These are phyloP conservation scores for Rhazya stricta DNA, from an alignment of 257 asterid genomes.

Conservation along the genomic window DNA sequence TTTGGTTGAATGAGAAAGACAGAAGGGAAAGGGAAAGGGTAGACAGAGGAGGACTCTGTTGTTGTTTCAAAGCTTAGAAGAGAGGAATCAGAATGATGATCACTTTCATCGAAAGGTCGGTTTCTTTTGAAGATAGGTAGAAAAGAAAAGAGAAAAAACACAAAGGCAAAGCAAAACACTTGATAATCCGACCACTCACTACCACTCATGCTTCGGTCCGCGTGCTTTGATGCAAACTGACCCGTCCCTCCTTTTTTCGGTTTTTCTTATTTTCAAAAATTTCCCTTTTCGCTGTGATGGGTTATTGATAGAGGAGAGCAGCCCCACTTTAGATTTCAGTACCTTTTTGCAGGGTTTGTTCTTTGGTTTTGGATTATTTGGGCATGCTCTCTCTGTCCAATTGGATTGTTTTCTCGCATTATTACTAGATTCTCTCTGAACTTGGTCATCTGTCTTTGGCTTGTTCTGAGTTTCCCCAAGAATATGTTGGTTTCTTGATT, in stretches of 20 bases:
- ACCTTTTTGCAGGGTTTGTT: conserved; percentile 70
- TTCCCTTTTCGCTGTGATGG: conserved; percentile 42
- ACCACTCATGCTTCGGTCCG: conserved; percentile 70
- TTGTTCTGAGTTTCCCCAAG: conserved; percentile 29
- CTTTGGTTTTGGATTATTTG: conserved; percentile 60
- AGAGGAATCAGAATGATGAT: conserved; percentile 40
- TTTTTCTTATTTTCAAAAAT: conserved; percentile 18
- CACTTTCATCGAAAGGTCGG: conserved; percentile 71
- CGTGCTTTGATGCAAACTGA: conserved; percentile 76
- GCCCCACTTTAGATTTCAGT: conserved; percentile 86
- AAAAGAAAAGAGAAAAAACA: conserved; percentile 9
- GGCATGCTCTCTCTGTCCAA: conserved; percentile 46
- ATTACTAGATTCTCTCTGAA: conserved; percentile 47
- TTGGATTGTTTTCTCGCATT: conserved; percentile 50
- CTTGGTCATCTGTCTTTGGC: conserved; percentile 21
- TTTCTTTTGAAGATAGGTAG: conserved; percentile 44
- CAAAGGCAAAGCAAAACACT: conserved; percentile 35
- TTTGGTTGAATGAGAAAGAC: conserved; percentile 32
- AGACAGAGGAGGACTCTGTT: neutral
- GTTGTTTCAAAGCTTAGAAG: conserved; percentile 28
- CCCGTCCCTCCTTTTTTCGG: conserved; percentile 35
- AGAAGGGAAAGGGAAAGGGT: conserved; percentile 26
- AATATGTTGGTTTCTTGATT: conserved; percentile 13
- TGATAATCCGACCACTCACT: conserved; percentile 54
- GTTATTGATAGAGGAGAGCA: conserved; percentile 45